phyloP scores from a whole-genome alignment of 768 basidiomycete species.

The Galerina sulciceps region DNA sequence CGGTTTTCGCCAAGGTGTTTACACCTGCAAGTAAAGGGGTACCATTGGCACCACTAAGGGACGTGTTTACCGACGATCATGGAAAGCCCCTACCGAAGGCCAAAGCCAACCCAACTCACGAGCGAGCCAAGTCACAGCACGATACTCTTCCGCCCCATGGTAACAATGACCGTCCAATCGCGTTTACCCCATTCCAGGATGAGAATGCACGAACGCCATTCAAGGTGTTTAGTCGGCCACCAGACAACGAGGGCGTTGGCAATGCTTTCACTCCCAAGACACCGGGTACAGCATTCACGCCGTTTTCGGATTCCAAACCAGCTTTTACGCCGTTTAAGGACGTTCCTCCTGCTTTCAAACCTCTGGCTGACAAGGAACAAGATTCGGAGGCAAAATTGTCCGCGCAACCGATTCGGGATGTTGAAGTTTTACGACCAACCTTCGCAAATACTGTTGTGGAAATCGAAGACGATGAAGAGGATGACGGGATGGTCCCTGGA shows the following conservation, averaged over 20 bases:
- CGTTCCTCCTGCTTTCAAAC: slow-evolving; percentile 28
- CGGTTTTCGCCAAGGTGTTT: slow-evolving; percentile 66
- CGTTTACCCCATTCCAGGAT: slow-evolving; percentile 46
- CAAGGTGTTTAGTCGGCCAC: slow-evolving; percentile 80
- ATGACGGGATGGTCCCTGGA: slow-evolving; percentile 31
- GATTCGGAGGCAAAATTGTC: slow-evolving; percentile 21
- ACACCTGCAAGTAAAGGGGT: slow-evolving; percentile 55
- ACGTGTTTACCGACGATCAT: slow-evolving; percentile 48
- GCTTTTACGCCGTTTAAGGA: slow-evolving; percentile 44
- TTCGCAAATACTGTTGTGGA: slow-evolving; percentile 27
- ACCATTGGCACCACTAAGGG: slow-evolving; percentile 43
- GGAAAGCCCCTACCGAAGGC: slow-evolving; percentile 44
- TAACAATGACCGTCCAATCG: slow-evolving; percentile 25
- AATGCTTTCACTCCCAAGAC: slow-evolving; percentile 53
- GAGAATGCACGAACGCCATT: slow-evolving; percentile 52
- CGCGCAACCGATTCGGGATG: slow-evolving; percentile 16
- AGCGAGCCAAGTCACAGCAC: slow-evolving; percentile 48
- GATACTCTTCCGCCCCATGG: slow-evolving; percentile 27
- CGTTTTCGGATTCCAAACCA: slow-evolving; percentile 41
- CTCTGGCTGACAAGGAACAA: slow-evolving; percentile 31
- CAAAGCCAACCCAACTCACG: slow-evolving; percentile 36
- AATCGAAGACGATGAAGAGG: slow-evolving; percentile 37
- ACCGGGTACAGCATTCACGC: slow-evolving; percentile 41
- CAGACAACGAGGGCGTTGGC: slow-evolving; percentile 43
- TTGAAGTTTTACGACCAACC: slow-evolving; percentile 19